Base-by-base conservation (phyloP, 2,329 filamentous ascomycete genomes). In the Phoma sp. region DNA sequence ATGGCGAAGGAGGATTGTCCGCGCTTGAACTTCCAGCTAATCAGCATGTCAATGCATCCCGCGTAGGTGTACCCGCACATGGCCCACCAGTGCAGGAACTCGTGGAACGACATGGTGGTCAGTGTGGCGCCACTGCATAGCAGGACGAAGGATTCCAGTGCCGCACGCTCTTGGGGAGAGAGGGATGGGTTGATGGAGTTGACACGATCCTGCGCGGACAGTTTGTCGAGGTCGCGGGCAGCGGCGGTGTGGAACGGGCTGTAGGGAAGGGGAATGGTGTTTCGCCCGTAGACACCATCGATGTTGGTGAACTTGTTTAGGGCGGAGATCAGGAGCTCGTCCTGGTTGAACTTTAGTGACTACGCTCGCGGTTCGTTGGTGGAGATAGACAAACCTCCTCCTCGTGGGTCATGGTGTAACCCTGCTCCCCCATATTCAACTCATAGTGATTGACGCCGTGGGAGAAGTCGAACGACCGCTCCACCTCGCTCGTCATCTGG, bases 1-100 rank as follows among this genome's bases (percentile, higher is more conserved):
- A 76, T 73, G 0, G 79, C 77, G 54, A 82, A 80, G 25, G 67
- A 74, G 0, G 77, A 79, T 57, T 82, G 80, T 0, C 80, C 80
- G 0, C 66, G 66, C 10, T 66, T 69, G 35, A 66, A 63, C 36
- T 66, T 64, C 58, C 57, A 64, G 3, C 48, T 58, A 77, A 79
- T 4, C 68, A 73, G 60, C 79, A 79, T 25, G 72, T 78, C 47
- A 70, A 70, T 1, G 78, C 64, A 7, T 75, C 79, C 79, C 74
- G 57, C 45, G 18, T 66, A 64, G 6, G 57, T 56, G 33, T 64
- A 64, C 7, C 59, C 63, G 41, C 63, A 64, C 55, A 66, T 59
- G 0, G 63, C 63, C 61, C 63, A 81, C 79, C 78, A 81, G 52
- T 79, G 79, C 14, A 82, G 62, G 29, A 81, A 76, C 47, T 82